Percentiles rank a stretch among this genome's conserved stretches.
phyloP scores from a whole-genome alignment of 805 yeast genomes.

The Debaryomyces hansenii region DNA sequence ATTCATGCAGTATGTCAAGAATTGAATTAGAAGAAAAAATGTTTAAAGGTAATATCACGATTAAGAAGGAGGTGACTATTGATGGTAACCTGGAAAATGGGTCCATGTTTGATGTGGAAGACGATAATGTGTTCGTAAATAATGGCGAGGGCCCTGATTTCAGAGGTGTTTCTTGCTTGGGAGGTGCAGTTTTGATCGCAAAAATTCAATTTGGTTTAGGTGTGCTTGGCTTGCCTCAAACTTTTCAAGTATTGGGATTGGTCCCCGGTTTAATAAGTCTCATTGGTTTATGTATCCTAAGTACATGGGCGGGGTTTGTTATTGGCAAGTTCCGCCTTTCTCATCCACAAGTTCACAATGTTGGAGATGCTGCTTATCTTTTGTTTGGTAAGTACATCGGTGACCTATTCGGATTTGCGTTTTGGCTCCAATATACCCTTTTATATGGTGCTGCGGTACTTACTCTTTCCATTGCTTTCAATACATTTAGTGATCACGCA shows the following conservation, averaged over 20 bases:
- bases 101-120: not conserved
- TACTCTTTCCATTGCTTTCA: slow-evolving; percentile 8
- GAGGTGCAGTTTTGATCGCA: slow-evolving; percentile 10
- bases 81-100: not conserved
- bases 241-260: slow-evolving; percentile 9
- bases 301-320: slow-evolving; percentile 9
- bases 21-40: no score
- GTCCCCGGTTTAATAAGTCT: slow-evolving; percentile 9
- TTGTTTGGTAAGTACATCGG: slow-evolving; percentile 9
- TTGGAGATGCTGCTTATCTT: slow-evolving; percentile 10
- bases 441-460: slow-evolving; percentile 8
- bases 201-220: slow-evolving; percentile 11
- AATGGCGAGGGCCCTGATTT: slow-evolving; percentile 8
- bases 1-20: no score
- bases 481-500: slow-evolving; percentile 8
- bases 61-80: no score
- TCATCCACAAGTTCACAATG: slow-evolving; percentile 10
- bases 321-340: slow-evolving; percentile 8
- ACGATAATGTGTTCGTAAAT: slow-evolving; percentile 6
- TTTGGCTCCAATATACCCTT: slow-evolving; percentile 9
- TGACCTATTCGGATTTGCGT: slow-evolving; percentile 7
- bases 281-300: slow-evolving; percentile 5
- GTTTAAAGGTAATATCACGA: no score
- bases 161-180: slow-evolving; percentile 8
- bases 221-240: slow-evolving; percentile 8